Percentiles rank a stretch among this genome's conserved stretches.
Conservation (phyloP, 2,329 filamentous ascomycete species). For the Talaromyces sp. region DNA sequence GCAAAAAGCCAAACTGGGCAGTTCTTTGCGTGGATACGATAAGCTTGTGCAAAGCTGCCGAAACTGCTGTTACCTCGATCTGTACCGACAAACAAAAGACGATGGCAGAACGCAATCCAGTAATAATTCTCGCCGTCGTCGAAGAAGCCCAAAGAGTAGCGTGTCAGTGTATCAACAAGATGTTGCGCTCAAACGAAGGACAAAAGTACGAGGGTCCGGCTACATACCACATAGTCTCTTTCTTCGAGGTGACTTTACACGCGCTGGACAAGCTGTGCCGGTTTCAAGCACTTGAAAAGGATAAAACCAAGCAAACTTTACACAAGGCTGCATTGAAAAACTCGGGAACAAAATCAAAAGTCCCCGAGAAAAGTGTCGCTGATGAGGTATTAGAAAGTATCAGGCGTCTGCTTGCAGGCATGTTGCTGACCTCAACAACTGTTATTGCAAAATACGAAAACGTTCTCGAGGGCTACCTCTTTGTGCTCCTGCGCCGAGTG, state of each 20-base stretch:
- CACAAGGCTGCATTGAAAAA: constrained; percentile 9
- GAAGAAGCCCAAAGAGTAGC: constrained; percentile 22
- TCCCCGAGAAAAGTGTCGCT: neutral
- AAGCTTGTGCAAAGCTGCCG: constrained; percentile 24
- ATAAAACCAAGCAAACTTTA: neutral
- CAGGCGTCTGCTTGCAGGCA: constrained; percentile 21
- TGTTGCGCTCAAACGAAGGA: constrained; percentile 14
- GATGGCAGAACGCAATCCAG: constrained; percentile 3
- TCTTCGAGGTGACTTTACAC: constrained; percentile 27
- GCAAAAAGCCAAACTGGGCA: constrained; percentile 20
- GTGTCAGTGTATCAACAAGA: constrained; percentile 22
- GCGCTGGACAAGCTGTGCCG: constrained; percentile 22
- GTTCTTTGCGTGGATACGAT: constrained; percentile 19
- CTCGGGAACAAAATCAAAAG: neutral
- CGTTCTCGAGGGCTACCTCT: constrained; percentile 39
- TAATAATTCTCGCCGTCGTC: constrained; percentile 16
- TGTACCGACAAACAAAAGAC: neutral
- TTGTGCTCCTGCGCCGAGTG: constrained; percentile 30
- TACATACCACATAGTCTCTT: constrained; percentile 27
- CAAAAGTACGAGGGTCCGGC: constrained; percentile 17
- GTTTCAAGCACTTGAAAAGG: constrained; percentile 8
- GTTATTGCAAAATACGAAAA: constrained; percentile 21
- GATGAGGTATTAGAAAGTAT: constrained; percentile 19
- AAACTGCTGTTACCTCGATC: constrained; percentile 17
- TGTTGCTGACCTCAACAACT: constrained; percentile 25